A percentile compares a stretch with the other conserved stretches of the same genome.
These are phyloP conservation scores for Tetrahymena borealis DNA, from an alignment of 73 alveolate genomes.

Conservation along the genomic window DNA sequence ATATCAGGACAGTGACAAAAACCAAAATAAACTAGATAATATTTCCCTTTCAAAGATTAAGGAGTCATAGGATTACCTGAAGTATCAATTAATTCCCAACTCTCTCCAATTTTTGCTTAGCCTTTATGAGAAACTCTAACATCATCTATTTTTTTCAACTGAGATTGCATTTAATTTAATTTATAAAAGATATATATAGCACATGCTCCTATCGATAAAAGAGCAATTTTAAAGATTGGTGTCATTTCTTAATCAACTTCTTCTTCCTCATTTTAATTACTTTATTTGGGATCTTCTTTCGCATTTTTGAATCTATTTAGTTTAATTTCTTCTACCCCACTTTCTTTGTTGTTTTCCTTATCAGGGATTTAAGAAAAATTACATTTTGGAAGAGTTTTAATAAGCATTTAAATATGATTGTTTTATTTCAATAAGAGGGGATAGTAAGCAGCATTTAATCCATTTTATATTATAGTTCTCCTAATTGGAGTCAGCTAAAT, in stretches of 20 bases:
- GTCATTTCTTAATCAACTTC: neutral
- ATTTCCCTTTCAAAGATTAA: conserved; percentile 59
- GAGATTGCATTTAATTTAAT: neutral
- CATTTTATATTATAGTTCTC: neutral
- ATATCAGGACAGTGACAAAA: conserved; percentile 85
- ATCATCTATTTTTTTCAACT: neutral
- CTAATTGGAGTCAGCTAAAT: neutral
- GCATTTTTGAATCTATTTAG: neutral
- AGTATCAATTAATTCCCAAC: conserved; percentile 62
- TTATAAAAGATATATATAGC: neutral
- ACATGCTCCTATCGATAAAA: neutral
- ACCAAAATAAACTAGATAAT: conserved; percentile 74
- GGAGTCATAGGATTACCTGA: conserved; percentile 72
- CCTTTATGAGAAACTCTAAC: conserved; percentile 17
- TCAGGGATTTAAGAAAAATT: neutral
- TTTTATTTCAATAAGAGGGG: neutral
- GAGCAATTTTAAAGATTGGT: neutral
- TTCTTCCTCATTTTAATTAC: neutral
- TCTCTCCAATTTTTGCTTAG: conserved; percentile 76
- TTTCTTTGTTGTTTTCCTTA: neutral
- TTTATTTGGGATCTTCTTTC: neutral
- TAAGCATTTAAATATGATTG: neutral
- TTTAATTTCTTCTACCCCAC: neutral
- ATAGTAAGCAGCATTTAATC: neutral
- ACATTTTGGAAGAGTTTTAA: neutral